These are phyloP conservation scores for Acmispon strigosus DNA, from an alignment of 306 rosid genomes.

Conservation along the genomic window DNA sequence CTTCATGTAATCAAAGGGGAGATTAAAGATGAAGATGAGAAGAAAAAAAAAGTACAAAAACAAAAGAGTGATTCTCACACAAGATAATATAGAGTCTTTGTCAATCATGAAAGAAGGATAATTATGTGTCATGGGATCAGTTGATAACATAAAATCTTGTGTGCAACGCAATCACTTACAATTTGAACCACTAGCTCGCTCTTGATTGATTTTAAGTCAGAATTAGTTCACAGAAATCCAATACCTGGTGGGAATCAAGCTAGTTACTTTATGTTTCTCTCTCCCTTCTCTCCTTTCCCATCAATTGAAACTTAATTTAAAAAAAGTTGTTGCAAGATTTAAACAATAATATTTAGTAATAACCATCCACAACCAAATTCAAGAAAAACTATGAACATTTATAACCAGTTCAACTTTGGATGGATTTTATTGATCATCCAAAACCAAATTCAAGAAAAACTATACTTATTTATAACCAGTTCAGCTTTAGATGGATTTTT, in stretches of 20 bases:
- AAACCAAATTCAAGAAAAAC: neutral
- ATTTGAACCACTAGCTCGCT: neutral
- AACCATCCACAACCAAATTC: constrained; percentile 8
- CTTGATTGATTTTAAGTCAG: neutral
- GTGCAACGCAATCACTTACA: neutral
- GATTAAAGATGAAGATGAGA: neutral
- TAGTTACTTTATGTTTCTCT: neutral
- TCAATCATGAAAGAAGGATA: constrained; percentile 1
- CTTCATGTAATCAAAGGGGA: neutral
- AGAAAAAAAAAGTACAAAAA: neutral
- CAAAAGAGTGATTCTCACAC: neutral
- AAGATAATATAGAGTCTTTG: neutral
- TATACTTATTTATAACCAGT: neutral
- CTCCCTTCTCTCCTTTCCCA: neutral
- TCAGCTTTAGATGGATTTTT: neutral
- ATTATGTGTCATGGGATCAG: neutral
- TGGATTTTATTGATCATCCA: neutral
- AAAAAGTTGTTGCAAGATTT: neutral
- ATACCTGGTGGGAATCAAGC: neutral
- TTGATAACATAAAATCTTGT: neutral
- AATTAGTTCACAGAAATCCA: neutral
- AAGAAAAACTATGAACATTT: neutral
- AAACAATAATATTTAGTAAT: neutral
- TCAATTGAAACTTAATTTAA: neutral
- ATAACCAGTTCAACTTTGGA: neutral